These are phyloP conservation scores for Aspergillus leporis DNA, from an alignment of 495 filamentous ascomycete genomes.

Conservation along the genomic window DNA sequence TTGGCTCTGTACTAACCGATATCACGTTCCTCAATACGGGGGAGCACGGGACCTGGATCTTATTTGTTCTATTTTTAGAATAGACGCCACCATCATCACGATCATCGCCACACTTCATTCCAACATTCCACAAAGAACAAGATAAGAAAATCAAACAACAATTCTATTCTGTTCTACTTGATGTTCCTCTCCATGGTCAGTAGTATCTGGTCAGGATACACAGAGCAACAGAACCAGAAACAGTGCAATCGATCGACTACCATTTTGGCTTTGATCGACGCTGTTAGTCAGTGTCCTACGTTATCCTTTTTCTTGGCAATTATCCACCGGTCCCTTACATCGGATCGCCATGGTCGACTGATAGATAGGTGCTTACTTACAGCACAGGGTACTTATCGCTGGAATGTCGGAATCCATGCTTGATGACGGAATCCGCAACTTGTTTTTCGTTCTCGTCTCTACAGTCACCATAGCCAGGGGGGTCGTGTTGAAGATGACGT, in stretches of 20 bases:
- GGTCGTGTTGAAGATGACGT: neutral
- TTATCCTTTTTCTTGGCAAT: slow-evolving; percentile 4
- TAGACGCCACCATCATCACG: neutral
- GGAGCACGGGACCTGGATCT: too few relatives aligned
- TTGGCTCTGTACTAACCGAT: too few relatives aligned
- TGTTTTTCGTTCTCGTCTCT: neutral
- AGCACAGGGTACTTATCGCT: too few relatives aligned
- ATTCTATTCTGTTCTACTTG: neutral
- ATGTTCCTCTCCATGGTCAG: neutral
- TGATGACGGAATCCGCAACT: neutral
- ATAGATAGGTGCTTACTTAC: neutral
- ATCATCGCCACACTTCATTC: neutral
- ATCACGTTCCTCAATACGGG: too few relatives aligned
- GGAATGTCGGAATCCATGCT: neutral
- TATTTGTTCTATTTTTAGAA: neutral
- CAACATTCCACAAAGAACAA: neutral
- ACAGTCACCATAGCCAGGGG: too few relatives aligned
- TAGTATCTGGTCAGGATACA: too few relatives aligned
- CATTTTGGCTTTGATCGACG: slow-evolving; percentile 2
- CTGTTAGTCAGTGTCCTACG: neutral
- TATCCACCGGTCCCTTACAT: slow-evolving; percentile 1
- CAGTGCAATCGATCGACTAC: neutral
- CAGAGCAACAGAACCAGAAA: neutral
- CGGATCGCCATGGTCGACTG: neutral
- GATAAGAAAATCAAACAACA: neutral